Percentiles rank a stretch among this genome's conserved stretches.
Conservation (phyloP, 1,139 yeast genomes). For the Candida sojae region DNA sequence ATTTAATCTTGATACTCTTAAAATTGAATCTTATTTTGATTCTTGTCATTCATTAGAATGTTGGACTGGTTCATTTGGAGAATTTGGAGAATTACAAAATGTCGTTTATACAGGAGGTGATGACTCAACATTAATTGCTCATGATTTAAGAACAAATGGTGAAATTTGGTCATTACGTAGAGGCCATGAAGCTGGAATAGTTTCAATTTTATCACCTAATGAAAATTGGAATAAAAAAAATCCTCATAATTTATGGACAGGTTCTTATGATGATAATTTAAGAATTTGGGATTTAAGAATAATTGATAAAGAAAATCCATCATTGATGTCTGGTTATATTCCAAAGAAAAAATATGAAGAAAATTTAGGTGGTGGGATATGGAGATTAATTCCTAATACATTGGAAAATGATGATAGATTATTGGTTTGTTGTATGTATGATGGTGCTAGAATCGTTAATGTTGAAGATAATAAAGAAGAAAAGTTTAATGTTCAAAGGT, state of each 20-base stretch:
- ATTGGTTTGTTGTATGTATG: constrained; percentile 90
- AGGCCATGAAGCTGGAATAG: constrained; percentile 85
- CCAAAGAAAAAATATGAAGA: constrained; percentile 47
- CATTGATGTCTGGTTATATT: constrained; percentile 45
- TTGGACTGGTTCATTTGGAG: constrained; percentile 85
- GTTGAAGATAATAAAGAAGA: constrained; percentile 22
- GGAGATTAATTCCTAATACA: constrained; percentile 80
- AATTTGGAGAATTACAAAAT: constrained; percentile 49
- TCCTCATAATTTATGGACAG: constrained; percentile 74
- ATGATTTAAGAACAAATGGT: constrained; percentile 57
- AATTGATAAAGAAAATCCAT: constrained; percentile 37
- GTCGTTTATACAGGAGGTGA: constrained; percentile 91
- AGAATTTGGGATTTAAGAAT: constrained; percentile 70
- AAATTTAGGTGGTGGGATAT: constrained; percentile 89
- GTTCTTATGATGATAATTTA: constrained; percentile 85
- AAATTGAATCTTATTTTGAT: constrained; percentile 17
- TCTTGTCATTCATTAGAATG: constrained; percentile 71
- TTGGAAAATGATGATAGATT: constrained; percentile 50
- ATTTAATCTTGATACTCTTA: constrained; percentile 24
- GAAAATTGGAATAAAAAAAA: constrained; percentile 39
- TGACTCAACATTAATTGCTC: constrained; percentile 74
- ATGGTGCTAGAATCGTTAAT: constrained; percentile 75
- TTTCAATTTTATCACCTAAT: constrained; percentile 62
- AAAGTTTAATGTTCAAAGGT: constrained; percentile 44
- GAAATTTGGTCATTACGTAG: constrained; percentile 59